Evolutionary conservation across 2,329 filamentous ascomycete genomes (phyloP).

Genomic region (Hypoxylon sp.): DNA sequence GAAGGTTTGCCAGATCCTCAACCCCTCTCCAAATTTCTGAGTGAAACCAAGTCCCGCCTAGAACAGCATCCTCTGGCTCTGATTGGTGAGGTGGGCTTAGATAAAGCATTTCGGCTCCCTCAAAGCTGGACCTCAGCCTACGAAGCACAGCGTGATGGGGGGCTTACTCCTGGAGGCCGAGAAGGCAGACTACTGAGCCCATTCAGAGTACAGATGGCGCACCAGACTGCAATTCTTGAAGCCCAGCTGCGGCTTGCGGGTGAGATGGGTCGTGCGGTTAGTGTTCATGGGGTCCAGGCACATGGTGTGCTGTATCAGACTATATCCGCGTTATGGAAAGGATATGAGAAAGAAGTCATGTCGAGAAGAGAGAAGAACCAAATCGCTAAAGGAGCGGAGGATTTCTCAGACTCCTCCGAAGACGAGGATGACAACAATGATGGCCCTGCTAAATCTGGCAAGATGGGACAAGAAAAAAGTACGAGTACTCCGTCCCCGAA

Average conservation of each 20-base stretch:
- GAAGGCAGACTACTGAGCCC: conserved; percentile 76
- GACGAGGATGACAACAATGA: conserved; percentile 54
- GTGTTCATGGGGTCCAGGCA: conserved; percentile 79
- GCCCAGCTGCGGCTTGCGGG: conserved; percentile 79
- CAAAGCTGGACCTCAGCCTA: conserved; percentile 62
- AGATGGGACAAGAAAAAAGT: conserved; percentile 33
- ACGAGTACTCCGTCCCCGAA: conserved; percentile 16
- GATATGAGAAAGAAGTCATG: conserved; percentile 71
- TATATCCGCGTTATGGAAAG: conserved; percentile 75
- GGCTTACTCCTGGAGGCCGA: conserved; percentile 74
- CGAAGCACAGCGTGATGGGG: conserved; percentile 57
- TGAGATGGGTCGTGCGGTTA: conserved; percentile 72
- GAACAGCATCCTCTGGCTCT: conserved; percentile 71
- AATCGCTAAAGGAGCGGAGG: conserved; percentile 61
- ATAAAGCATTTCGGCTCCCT: conserved; percentile 81
- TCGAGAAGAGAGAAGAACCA: conserved; percentile 69
- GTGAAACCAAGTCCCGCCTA: conserved; percentile 67
- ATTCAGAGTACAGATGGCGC: conserved; percentile 73
- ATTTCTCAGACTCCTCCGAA: conserved; percentile 56
- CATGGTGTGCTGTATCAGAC: conserved; percentile 77
- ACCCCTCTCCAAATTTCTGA: conserved; percentile 69
- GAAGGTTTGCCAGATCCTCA: conserved; percentile 68
- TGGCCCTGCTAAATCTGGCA: conserved; percentile 35
- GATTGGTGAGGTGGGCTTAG: conserved; percentile 81
- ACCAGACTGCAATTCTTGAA: conserved; percentile 74